Evolutionary conservation across 169 alveolate genomes (phyloP), one percentile per base, ranked within the genome.

Genomic region (Plasmodium inui): DNA sequence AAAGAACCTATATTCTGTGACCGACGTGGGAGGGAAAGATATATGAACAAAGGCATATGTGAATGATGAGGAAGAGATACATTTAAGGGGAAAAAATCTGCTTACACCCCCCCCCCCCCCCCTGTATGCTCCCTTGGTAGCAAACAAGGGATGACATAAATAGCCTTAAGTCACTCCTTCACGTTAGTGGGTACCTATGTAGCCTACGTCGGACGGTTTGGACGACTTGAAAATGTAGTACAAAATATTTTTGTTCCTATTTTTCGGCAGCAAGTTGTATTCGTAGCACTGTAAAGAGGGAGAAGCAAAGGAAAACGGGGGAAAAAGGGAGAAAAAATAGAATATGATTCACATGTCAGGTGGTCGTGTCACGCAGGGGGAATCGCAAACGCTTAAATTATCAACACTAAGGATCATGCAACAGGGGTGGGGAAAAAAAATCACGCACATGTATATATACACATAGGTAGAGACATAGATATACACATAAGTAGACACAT

Each of bases 271-370:
- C 57, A 86, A 76, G 44, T 86, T 86, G 57, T 74, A 86, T 37
- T 86, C 93, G 37, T 86, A 86, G 82, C 93, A 86, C 93, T 86
- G 73, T 10, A 19, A 73, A 50, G 19, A 86, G 9, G 80, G 80
- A 34, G 26, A n/a, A 10, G 12, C 22, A 83, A 83, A 37, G 19
- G 0, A 30, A 83, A n/a, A 61, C 12, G 19, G 12, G 41, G 34
- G 12, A 82, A 1, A 30, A 83, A n/a, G 79, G 22, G 19, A n/a
- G 41, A 57, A 28, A 82, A 37, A 32, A 53, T 71, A 32, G 3
- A 81, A 44, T 22, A n/a, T 22, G 17, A 1, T 53, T 26, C n/a
- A 50, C 5, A 22, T 2, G 44, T 55, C 7, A 81, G 61, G 37
- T 53, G 44, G 41, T 22, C 3, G 26, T 44, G 22, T 19, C 41